phyloP scores from a whole-genome alignment of 148 eudicot species.

The Chenopodium berlandieri region DNA sequence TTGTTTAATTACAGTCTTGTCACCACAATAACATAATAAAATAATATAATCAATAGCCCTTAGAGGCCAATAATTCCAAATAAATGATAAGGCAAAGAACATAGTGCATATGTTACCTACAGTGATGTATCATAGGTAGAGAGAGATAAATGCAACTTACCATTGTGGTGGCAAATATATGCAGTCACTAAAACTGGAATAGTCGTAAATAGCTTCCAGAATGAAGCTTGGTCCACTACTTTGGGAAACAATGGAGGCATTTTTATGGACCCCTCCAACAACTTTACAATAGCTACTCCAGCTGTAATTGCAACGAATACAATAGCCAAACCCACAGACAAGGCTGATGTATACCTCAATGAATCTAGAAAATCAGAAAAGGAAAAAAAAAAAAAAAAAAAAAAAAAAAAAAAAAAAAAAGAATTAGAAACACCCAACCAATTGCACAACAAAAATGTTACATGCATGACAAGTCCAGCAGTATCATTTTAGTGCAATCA shows the following conservation, averaged over 20 bases:
- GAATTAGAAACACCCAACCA: background rate
- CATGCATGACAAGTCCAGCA: background rate
- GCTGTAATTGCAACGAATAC: constrained; percentile 78
- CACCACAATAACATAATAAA: background rate
- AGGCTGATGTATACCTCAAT: constrained; percentile 77
- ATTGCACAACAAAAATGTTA: constrained; percentile 3
- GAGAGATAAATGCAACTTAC: constrained; percentile 34
- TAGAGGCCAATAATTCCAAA: background rate
- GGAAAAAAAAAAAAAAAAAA: constrained; percentile 9
- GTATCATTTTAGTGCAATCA: background rate
- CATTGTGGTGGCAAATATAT: constrained; percentile 81
- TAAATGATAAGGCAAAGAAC: background rate
- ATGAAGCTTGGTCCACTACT: constrained; percentile 64
- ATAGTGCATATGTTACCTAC: background rate
- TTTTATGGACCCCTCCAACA: constrained; percentile 58
- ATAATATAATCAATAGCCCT: background rate
- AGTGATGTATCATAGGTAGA: background rate
- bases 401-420: constrained; percentile 7
- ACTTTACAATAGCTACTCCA: constrained; percentile 58
- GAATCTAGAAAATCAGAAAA: constrained; percentile 50
- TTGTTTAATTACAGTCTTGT: background rate
- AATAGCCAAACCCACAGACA: constrained; percentile 78
- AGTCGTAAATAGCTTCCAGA: constrained; percentile 80
- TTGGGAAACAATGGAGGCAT: constrained; percentile 70
- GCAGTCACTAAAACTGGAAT: constrained; percentile 85